Evolutionary conservation across 73 alveolate species (phyloP), one percentile per base, ranked within the genome.

Genomic region (Symbiodinium natans): DNA sequence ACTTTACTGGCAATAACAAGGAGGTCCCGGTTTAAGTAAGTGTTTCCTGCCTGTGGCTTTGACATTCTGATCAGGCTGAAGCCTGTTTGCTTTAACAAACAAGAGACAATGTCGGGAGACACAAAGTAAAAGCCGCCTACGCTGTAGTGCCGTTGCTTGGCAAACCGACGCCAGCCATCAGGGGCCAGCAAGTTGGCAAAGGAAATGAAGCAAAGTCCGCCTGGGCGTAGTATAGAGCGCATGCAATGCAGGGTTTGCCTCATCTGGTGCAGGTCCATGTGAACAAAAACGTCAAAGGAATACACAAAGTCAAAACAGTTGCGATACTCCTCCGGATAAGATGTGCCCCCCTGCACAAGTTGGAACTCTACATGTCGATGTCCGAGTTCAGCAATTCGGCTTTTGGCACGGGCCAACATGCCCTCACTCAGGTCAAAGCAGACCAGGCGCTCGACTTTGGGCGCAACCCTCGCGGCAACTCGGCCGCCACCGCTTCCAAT

Each of bases 401-500:
- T 63, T 6, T n/a, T 63, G 9, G 80, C 80, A 63, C 80, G 38
- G 29, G 80, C 80, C 38, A 99, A 98, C 99, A 99, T 99, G 43
- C 84, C 99, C 31, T 90, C 93, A 21, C 99, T 95, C 63, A 99
- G 93, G 83, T 99, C 99, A 41, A 99, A 59, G 88, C 99, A 92
- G n/a, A 93, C 95, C 83, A 99, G 77, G 41, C 82, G 88, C 29
- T 71, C 41, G 27, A 93, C 93, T 34, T 5, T n/a, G 15, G 94
- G 94, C 25, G 99, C 99, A 39, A 99, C 99, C 88, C 27, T 39
- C 41, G 86, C 93, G 13, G 99, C 99, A n/a, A 99, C 98, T 23
- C 99, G 95, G 42, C 99, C 99, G 23, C 99, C 99, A 11, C 99
- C 99, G 27, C 96, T 94, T 36, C 99, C 99, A 5, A 99, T 90